Evolutionary conservation across 805 yeast species (phyloP), one percentile per base, ranked within the genome.

Genomic region (Cyberlindnera maritima): DNA sequence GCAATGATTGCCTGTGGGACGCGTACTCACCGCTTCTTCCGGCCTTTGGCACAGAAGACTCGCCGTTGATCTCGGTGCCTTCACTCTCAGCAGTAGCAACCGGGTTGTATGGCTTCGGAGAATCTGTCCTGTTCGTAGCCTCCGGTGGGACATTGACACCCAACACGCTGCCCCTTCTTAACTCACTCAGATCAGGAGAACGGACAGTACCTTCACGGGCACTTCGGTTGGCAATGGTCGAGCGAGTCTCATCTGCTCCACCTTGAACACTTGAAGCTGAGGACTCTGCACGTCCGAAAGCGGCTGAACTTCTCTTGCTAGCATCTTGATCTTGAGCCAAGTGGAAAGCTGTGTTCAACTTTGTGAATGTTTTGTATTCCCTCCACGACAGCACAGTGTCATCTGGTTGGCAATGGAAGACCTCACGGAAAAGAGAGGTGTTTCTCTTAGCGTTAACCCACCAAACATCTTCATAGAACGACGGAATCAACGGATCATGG

Each of bases 331-430:
- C 65, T 46, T 65, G 68, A 3, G 63, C 64, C 38, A 58, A 35
- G 11, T 50, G 47, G 60, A 88, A 88, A 0, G 85, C 89, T 17
- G 75, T 70, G 41, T 72, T 73, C 55, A 85, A 65, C 49, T 77
- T 80, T 48, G 81, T 75, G 62, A 74, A 85, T 23, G 76, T 81
- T 62, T 88, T 91, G 64, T 89, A 94, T 47, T 89, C 96, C 47
- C 77, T 77, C 99, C 99, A 94, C 0, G 90, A 77, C 20, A 74
- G 74, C n/a, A 92, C 98, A 7, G 80, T 73, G 63, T 92, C 89
- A 65, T 94, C 99, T 0, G 99, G 99, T 62, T 95, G 99, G 52
- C 88, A 81, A 54, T 91, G 91, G 75, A 94, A 94, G 1, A 94
- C 87, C 64, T 85, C 72, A 50, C 97, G 75, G 69, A 79, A 94